These are phyloP conservation scores for Skeletonema costatum DNA, from an alignment of 108 stramenopile species.

Conservation along the genomic window DNA sequence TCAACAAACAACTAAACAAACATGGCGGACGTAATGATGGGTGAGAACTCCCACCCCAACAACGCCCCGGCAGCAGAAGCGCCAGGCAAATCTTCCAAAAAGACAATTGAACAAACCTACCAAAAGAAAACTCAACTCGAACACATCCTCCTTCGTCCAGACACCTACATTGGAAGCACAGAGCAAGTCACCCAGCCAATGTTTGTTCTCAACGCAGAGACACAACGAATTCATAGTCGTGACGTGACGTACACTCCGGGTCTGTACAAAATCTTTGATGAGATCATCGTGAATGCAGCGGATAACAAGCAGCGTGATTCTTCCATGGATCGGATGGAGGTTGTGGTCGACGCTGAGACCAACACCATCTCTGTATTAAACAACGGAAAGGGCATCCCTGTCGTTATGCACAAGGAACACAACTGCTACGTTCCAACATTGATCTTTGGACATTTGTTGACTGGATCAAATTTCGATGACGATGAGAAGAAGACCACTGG, in stretches of 20 bases:
- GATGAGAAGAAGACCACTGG: constrained; percentile 97
- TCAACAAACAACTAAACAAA: background rate
- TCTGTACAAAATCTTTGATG: constrained; percentile 99
- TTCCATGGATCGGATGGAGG: constrained; percentile 93
- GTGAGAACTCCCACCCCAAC: background rate
- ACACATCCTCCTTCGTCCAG: constrained; percentile 95
- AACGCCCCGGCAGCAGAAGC: background rate
- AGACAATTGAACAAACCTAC: constrained; percentile 88
- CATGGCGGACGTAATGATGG: background rate
- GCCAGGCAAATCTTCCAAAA: constrained; percentile 8
- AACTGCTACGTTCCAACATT: constrained; percentile 92
- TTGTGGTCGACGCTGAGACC: constrained; percentile 68
- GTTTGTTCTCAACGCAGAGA: constrained; percentile 85
- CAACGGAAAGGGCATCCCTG: constrained; percentile 91
- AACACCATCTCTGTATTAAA: constrained; percentile 96
- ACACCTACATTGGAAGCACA: constrained; percentile 95
- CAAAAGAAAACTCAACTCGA: constrained; percentile 95
- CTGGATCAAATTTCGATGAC: constrained; percentile 97
- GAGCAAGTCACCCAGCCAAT: constrained; percentile 85
- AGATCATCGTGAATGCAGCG: constrained; percentile 99
- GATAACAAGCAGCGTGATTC: constrained; percentile 99
- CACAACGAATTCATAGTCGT: constrained; percentile 69
- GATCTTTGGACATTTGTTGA: constrained; percentile 91
- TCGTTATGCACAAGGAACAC: constrained; percentile 82
- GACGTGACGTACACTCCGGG: constrained; percentile 94